Conservation (phyloP, 2,329 filamentous ascomycete genomes). For the Ophiosphaerella narmari region DNA sequence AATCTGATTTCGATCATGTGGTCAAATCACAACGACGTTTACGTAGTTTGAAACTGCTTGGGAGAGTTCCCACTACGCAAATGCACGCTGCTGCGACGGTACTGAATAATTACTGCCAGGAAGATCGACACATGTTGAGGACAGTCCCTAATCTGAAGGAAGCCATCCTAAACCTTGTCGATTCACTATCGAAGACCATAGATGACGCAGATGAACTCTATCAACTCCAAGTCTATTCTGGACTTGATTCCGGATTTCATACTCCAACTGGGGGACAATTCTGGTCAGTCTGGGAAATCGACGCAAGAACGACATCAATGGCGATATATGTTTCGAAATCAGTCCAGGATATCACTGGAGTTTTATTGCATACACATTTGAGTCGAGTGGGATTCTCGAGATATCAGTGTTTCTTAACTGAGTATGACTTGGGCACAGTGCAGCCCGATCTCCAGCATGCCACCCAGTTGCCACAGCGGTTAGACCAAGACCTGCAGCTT, state of each 20-base stretch:
- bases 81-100: conserved; percentile 24
- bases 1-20: conserved; percentile 38
- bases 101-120: conserved; percentile 20
- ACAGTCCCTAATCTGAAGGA: conserved; percentile 27
- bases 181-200: conserved; percentile 23
- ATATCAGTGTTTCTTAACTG: conserved; percentile 43
- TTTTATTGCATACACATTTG: conserved; percentile 42
- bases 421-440: conserved; percentile 31
- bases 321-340: conserved; percentile 45
- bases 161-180: conserved; percentile 27
- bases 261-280: conserved; percentile 39
- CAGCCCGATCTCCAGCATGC: conserved; percentile 7
- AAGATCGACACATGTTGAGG: conserved; percentile 20
- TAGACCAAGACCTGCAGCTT: conserved; percentile 40
- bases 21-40: conserved; percentile 39
- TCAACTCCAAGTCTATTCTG: conserved; percentile 37
- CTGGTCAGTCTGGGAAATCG: conserved; percentile 43
- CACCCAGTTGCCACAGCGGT: conserved; percentile 26
- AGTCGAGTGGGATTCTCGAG: conserved; percentile 39
- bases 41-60: conserved; percentile 36
- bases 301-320: conserved; percentile 30
- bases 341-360: conserved; percentile 33
- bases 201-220: conserved; percentile 37
- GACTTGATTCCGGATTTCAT: conserved; percentile 47
- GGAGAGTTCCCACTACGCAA: conserved; percentile 26